These are phyloP conservation scores for Helianthus tuberosus DNA, from an alignment of 129 eudicot species.

Conservation along the genomic window DNA sequence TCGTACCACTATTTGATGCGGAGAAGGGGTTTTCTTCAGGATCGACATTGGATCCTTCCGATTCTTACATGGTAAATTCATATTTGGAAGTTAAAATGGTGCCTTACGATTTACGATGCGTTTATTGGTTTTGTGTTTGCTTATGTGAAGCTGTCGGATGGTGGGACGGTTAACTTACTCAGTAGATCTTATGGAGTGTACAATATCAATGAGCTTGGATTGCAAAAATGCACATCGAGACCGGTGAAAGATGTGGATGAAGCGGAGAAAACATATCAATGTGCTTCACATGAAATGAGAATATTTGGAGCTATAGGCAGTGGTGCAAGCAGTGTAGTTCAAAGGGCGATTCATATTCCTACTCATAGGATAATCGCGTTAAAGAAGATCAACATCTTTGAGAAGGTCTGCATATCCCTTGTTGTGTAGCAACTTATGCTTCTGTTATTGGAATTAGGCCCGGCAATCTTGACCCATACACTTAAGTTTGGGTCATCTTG, in stretches of 20 bases:
- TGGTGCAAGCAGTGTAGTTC: constrained; percentile 99
- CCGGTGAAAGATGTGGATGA: constrained; percentile 58
- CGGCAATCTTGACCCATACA: no score
- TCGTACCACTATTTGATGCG: constrained; percentile 93
- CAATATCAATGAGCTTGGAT: constrained; percentile 91
- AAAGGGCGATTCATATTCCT: constrained; percentile 95
- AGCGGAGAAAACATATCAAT: constrained; percentile 72
- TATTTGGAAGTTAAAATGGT: background rate
- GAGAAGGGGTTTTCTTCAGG: constrained; percentile 91
- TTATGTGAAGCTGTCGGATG: constrained; percentile 67
- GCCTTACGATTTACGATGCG: background rate
- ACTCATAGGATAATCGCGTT: constrained; percentile 92
- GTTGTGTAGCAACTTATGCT: background rate
- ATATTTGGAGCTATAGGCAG: constrained; percentile 93
- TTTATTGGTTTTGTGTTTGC: constrained; percentile 5
- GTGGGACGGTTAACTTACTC: constrained; percentile 86
- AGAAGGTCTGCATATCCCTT: constrained; percentile 52
- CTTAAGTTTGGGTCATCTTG: no score
- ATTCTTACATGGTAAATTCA: constrained; percentile 63
- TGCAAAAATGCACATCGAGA: constrained; percentile 85
- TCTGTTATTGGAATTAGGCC: background rate
- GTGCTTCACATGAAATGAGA: constrained; percentile 98
- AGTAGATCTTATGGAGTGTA: constrained; percentile 93
- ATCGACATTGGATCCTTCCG: constrained; percentile 69
- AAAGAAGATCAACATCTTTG: constrained; percentile 94